Evolutionary conservation across 306 rosid genomes (phyloP), one percentile per base, ranked within the genome.

Genomic region (Cajanus cajan): DNA sequence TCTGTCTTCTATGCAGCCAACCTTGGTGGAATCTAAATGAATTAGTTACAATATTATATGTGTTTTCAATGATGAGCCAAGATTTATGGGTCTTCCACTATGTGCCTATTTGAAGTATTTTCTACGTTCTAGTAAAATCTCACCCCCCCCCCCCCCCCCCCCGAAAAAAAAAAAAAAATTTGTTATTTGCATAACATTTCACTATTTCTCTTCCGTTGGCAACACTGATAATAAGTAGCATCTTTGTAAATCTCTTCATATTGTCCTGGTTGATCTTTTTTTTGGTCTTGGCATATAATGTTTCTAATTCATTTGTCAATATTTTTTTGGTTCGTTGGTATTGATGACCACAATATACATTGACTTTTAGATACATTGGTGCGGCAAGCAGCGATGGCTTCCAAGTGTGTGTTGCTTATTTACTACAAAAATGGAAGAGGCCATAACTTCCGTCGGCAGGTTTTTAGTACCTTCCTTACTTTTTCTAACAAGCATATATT

Each of bases 301-400:
- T 45, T 75, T 70, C 52, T 51, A 45, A 52, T 43, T 80, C 40
- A 65, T 44, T 72, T 44, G 41, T 67, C 19, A 52, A 31, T 16
- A 9, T 21, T 13, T 55, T 55, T 0, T 57, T 24, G 9, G 13
- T 33, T 45, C 77, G 58, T 57, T 44, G 47, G 78, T 43, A 73
- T 62, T 64, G 74, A 31, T 70, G 39, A 24, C 65, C 45, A 21
- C 70, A 45, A 47, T 71, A 41, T 78, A 62, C 47, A 58, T 65
- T 83, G 75, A 28, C 83, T 73, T 83, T 85, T 82, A 94, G 98
- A 94, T 85, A 84, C 90, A 52, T 63, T 89, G 88, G 88, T 81
- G 83, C 87, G 98, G 80, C 98, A 94, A 80, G 92, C 82, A 5
- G 82, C 88, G 4, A 94, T 92, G 98, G 96, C 93, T 83, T 79